These are phyloP conservation scores for Mangifera indica DNA, from an alignment of 345 rosid genomes.

Conservation along the genomic window DNA sequence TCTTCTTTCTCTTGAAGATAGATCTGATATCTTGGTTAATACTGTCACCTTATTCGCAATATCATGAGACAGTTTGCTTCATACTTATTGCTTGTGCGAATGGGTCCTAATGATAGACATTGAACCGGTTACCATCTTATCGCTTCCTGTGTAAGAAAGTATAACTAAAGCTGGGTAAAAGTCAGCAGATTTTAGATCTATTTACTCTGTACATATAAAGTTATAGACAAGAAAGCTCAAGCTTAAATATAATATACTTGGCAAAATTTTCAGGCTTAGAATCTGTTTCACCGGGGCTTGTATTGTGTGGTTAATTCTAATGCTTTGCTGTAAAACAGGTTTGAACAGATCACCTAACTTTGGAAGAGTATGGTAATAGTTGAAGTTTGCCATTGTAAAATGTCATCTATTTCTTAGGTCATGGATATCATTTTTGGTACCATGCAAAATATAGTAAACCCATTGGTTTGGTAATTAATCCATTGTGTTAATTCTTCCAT, in stretches of 20 bases:
- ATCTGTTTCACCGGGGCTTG: neutral
- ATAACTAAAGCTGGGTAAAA: neutral
- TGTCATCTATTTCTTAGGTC: neutral
- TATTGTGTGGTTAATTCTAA: neutral
- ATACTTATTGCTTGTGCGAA: neutral
- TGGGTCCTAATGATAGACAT: neutral
- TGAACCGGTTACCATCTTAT: neutral
- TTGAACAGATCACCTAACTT: too few relatives aligned
- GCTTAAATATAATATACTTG: conserved; percentile 9
- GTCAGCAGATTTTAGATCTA: neutral
- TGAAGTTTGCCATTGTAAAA: conserved; percentile 1
- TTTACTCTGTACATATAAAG: neutral
- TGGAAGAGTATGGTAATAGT: too few relatives aligned
- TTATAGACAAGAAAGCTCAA: neutral
- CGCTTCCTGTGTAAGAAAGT: neutral
- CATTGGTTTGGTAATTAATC: conserved; percentile 10
- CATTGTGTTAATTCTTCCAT: neutral
- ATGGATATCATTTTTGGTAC: neutral
- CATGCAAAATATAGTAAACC: neutral
- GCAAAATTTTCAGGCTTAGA: conserved; percentile 5
- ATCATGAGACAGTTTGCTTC: conserved; percentile 5
- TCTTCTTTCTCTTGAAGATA: neutral
- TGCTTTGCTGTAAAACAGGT: neutral
- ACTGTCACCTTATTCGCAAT: neutral
- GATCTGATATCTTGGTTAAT: neutral